phyloP scores from a whole-genome alignment of 78 protist genomes.

The Isochrysis galbana region DNA sequence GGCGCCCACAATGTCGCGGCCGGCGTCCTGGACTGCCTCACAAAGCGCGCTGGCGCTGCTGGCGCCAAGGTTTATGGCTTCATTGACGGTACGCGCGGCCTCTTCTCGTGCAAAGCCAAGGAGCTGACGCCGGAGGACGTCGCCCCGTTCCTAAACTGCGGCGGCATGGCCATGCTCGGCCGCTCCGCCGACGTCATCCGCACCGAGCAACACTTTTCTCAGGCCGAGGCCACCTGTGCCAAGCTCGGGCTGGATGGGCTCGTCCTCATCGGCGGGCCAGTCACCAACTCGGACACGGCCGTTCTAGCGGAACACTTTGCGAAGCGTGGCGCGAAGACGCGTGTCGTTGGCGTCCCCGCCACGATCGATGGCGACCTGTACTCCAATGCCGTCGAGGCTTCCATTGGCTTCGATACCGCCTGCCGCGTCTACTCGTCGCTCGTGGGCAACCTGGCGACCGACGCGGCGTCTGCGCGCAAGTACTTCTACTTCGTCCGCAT shows the following conservation, averaged over 20 bases:
- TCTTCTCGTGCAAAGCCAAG: neutral
- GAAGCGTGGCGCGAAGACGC: neutral
- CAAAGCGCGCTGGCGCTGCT: neutral
- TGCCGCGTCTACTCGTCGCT: conserved; percentile 38
- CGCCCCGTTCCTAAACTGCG: conserved; percentile 33
- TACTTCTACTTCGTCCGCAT: conserved; percentile 54
- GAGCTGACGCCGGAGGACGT: neutral
- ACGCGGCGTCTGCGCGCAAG: conserved; percentile 42
- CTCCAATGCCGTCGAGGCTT: conserved; percentile 42
- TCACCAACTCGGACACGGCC: conserved; percentile 41
- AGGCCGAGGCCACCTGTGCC: neutral
- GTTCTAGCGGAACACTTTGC: conserved; percentile 42
- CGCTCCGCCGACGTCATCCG: conserved; percentile 16
- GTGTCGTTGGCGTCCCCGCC: conserved; percentile 71
- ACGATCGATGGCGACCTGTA: conserved; percentile 74
- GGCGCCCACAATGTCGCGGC: conserved; percentile 58
- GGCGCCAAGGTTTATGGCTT: conserved; percentile 37
- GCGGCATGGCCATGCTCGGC: conserved; percentile 42
- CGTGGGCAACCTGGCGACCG: conserved; percentile 54
- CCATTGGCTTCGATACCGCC: conserved; percentile 58
- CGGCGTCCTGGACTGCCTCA: conserved; percentile 36
- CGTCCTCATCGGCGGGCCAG: conserved; percentile 57
- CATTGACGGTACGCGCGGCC: conserved; percentile 40
- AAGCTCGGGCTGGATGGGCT: conserved; percentile 25
- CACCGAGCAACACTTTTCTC: neutral